Evolutionary conservation across 1,139 yeast species (phyloP).

Genomic region (Diutina ranongensis): DNA sequence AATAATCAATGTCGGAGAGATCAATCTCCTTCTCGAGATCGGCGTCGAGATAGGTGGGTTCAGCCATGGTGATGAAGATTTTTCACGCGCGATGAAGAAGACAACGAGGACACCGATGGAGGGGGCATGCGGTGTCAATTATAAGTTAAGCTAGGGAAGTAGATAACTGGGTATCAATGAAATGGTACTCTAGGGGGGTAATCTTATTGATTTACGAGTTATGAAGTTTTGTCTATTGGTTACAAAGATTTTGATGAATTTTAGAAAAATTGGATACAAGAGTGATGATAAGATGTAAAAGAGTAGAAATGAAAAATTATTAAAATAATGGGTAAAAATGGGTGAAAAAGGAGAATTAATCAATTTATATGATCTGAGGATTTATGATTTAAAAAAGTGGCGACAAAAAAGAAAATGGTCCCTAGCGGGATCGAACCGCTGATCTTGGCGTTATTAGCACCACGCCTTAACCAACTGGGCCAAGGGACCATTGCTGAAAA

Average conservation of each 20-base stretch:
- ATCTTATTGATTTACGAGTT: too few relatives aligned
- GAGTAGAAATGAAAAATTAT: too few relatives aligned
- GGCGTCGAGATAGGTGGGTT: conserved; percentile 6
- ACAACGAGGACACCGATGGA: background rate
- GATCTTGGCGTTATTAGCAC: conserved; percentile 82
- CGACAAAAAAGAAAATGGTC: conserved; percentile 30
- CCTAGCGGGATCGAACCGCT: conserved; percentile 84
- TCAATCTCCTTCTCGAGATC: conserved; percentile 30
- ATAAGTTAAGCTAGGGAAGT: too few relatives aligned
- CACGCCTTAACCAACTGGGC: conserved; percentile 89
- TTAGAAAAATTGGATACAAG: too few relatives aligned
- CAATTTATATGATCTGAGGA: too few relatives aligned
- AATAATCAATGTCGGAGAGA: conserved; percentile 63
- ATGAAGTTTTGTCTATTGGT: too few relatives aligned
- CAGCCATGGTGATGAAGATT: conserved; percentile 1
- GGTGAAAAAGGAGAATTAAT: too few relatives aligned
- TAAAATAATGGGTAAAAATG: too few relatives aligned
- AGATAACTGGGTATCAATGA: too few relatives aligned
- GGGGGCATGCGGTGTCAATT: background rate
- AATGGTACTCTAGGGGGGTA: too few relatives aligned
- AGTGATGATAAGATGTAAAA: too few relatives aligned
- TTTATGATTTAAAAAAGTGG: background rate
- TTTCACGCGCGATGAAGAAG: background rate
- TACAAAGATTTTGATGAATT: too few relatives aligned
- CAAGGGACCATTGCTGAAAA: conserved; percentile 80